These are phyloP conservation scores for Paecilomyces sp. DNA, from an alignment of 2,329 filamentous ascomycete genomes.

Conservation along the genomic window DNA sequence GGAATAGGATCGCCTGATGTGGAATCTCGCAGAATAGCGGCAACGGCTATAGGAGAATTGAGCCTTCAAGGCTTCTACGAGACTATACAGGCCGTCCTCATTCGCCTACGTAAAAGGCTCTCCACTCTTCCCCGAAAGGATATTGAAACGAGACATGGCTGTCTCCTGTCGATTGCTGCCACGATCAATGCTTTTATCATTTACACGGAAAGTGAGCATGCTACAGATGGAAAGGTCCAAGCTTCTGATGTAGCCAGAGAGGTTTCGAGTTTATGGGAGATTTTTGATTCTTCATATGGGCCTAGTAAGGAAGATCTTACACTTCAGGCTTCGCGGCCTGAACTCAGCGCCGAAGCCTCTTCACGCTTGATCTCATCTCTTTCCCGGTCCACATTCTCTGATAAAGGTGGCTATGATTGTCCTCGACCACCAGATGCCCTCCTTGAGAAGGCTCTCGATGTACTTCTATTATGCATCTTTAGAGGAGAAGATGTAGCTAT, in stretches of 20 bases:
- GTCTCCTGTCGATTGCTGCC: constrained; percentile 33
- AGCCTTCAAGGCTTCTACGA: constrained; percentile 25
- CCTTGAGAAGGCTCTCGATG: constrained; percentile 21
- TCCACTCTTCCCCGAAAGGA: constrained; percentile 31
- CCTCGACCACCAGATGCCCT: constrained; percentile 13
- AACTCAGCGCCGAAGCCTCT: constrained; percentile 35
- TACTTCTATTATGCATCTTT: constrained; percentile 33
- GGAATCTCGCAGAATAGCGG: constrained; percentile 64
- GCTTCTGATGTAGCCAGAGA: constrained; percentile 17
- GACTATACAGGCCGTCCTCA: constrained; percentile 22
- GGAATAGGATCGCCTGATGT: constrained; percentile 77
- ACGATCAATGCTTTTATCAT: constrained; percentile 26
- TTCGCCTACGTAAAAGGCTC: constrained; percentile 26
- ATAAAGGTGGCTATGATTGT: constrained; percentile 3
- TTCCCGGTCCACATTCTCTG: constrained; percentile 16
- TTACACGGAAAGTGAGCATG: constrained; percentile 9
- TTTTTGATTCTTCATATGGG: constrained; percentile 25
- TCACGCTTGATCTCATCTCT: constrained; percentile 33
- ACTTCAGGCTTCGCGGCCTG: constrained; percentile 30
- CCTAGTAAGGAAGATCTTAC: constrained; percentile 34
- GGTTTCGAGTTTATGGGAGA: constrained; percentile 29
- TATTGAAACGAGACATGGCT: constrained; percentile 37
- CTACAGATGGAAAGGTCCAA: constrained; percentile 14
- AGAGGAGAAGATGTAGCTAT: constrained; percentile 35
- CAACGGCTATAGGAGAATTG: constrained; percentile 56